These are phyloP conservation scores for Amphibolis antarctica DNA, from an alignment of 106 monocot species.

Conservation along the genomic window DNA sequence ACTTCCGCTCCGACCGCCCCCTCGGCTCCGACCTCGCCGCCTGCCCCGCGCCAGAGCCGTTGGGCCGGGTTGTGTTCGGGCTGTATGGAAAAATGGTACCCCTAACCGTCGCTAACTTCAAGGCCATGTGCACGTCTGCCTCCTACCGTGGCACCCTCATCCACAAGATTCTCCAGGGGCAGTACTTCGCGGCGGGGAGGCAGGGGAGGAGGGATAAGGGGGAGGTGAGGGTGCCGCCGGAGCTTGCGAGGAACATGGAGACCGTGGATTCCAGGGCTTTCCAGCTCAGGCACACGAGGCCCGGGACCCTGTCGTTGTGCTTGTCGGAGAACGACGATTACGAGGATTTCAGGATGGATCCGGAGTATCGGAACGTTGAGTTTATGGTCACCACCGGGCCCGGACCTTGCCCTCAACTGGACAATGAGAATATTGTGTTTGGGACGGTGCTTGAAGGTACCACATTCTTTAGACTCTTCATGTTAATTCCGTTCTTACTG, in stretches of 20 bases:
- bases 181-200: conserved; percentile 69
- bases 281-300: conserved; percentile 47
- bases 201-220: conserved; percentile 74
- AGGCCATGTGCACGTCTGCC: conserved; percentile 47
- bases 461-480: background rate
- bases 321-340: conserved; percentile 82
- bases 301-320: conserved; percentile 75
- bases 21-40: conserved; percentile 39
- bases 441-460: conserved; percentile 94
- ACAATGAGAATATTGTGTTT: conserved; percentile 73
- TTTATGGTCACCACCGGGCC: conserved; percentile 94
- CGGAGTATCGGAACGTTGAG: conserved; percentile 80
- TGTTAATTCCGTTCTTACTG: background rate
- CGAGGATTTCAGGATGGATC: conserved; percentile 71
- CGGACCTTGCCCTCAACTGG: conserved; percentile 79
- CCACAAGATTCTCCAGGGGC: conserved; percentile 69
- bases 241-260: conserved; percentile 50
- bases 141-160: conserved; percentile 65
- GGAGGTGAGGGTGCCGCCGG: conserved; percentile 42
- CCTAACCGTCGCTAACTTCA: conserved; percentile 74
- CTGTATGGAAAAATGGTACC: conserved; percentile 73
- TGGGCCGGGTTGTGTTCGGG: conserved; percentile 83
- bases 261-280: conserved; percentile 60
- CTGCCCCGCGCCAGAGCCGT: conserved; percentile 57
- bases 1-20: conserved; percentile 63